These are phyloP conservation scores for Yamadazyma kanchanaburiensis DNA, from an alignment of 1,139 yeast genomes.

Conservation along the genomic window DNA sequence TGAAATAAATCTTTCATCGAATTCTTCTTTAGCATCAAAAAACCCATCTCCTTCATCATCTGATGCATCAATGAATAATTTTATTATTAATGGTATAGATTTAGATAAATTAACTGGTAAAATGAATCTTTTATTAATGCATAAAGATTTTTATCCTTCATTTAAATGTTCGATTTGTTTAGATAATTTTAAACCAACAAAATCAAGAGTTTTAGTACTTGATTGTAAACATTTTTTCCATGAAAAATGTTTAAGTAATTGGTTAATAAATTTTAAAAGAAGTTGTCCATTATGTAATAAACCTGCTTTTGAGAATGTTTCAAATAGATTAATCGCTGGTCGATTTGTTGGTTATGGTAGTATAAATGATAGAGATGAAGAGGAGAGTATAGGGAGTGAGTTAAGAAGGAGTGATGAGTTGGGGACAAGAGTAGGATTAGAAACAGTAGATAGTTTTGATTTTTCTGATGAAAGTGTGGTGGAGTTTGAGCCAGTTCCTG, in stretches of 20 bases:
- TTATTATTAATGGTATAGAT: conserved; percentile 32
- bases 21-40: neutral
- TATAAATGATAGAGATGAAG: conserved; percentile 16
- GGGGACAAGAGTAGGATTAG: conserved; percentile 1
- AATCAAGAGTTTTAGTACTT: conserved; percentile 37
- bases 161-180: conserved; percentile 47
- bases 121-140: conserved; percentile 26
- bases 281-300: conserved; percentile 46
- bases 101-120: conserved; percentile 18
- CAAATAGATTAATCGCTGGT: conserved; percentile 19
- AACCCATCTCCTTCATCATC: conserved; percentile 19
- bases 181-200: conserved; percentile 35
- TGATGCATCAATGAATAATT: conserved; percentile 17
- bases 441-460: too few relatives aligned
- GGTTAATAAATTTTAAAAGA: conserved; percentile 44
- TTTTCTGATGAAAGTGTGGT: conserved; percentile 5
- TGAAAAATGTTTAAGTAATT: conserved; percentile 42
- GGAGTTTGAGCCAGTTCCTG: neutral
- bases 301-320: conserved; percentile 11
- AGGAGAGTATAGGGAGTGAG: conserved; percentile 4
- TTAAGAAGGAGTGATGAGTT: conserved; percentile 8
- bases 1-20: conserved; percentile 2
- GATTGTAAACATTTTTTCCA: conserved; percentile 46
- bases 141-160: conserved; percentile 37
- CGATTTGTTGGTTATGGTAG: conserved; percentile 14